phyloP scores from a whole-genome alignment of 2,329 filamentous ascomycete species.

The Fusarium sp. region DNA sequence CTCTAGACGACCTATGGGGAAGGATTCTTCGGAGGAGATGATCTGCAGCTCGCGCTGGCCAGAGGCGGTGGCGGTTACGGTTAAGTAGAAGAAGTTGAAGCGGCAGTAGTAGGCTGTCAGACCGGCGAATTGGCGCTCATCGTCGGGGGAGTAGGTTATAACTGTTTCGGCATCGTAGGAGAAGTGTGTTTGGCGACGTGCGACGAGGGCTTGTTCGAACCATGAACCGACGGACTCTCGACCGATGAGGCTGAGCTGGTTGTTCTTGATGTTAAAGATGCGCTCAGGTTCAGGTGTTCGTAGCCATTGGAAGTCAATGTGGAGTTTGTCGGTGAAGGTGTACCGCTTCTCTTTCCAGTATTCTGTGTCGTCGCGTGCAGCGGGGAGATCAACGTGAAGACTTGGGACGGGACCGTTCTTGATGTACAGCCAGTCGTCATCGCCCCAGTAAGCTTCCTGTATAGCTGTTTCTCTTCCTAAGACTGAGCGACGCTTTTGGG shows the following conservation, averaged over 20 bases:
- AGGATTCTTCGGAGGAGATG: conserved; percentile 65
- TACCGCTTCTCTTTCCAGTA: conserved; percentile 63
- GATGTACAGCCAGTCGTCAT: conserved; percentile 70
- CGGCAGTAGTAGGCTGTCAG: conserved; percentile 70
- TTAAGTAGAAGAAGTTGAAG: conserved; percentile 72
- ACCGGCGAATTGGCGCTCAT: conserved; percentile 70
- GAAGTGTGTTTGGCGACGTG: conserved; percentile 66
- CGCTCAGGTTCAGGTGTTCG: conserved; percentile 64
- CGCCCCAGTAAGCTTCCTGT: conserved; percentile 66
- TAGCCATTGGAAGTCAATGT: conserved; percentile 66
- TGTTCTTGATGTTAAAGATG: conserved; percentile 55
- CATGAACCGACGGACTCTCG: conserved; percentile 65
- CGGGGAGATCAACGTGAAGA: conserved; percentile 62
- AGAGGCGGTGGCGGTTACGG: conserved; percentile 64
- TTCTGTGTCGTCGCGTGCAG: conserved; percentile 53
- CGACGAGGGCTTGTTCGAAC: conserved; percentile 67
- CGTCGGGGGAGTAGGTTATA: conserved; percentile 61
- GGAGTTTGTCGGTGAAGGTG: conserved; percentile 56
- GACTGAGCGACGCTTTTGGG: conserved; percentile 61
- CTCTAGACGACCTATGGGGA: conserved; percentile 59
- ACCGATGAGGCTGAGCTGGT: conserved; percentile 58
- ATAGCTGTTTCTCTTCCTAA: conserved; percentile 66
- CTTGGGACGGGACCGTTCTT: conserved; percentile 66
- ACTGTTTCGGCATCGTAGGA: conserved; percentile 68
- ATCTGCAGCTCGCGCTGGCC: conserved; percentile 67